phyloP scores from a whole-genome alignment of 2,329 filamentous ascomycete species.

The Neopestalotiopsis clavispora region DNA sequence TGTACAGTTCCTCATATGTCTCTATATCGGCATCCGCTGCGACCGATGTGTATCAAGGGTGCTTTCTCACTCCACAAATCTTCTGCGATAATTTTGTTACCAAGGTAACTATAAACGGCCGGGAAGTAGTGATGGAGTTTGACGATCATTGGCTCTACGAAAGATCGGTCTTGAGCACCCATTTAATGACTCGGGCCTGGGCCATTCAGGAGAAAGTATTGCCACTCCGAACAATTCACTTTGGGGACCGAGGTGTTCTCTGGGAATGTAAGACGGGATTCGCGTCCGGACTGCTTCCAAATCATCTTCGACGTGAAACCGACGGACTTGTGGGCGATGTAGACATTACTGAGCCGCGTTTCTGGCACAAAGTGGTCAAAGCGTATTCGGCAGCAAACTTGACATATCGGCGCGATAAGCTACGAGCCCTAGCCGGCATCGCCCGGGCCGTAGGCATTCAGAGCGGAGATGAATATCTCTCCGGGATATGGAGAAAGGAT shows the following conservation, averaged over 20 bases:
- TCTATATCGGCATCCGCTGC: not conserved
- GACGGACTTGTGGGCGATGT: too few species aligned
- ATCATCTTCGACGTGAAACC: not conserved
- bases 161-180: not conserved
- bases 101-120: not conserved
- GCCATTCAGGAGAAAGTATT: not conserved
- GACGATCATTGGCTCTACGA: not conserved
- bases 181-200: not conserved
- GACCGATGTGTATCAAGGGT: not conserved
- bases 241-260: not conserved
- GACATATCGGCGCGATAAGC: not conserved
- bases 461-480: not conserved
- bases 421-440: not conserved
- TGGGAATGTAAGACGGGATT: not conserved
- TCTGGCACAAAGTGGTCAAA: not conserved
- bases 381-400: not conserved
- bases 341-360: too few species aligned
- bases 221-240: not conserved
- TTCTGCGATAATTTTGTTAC: not conserved
- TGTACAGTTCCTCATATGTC: not conserved
- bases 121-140: not conserved
- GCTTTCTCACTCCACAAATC: not conserved
- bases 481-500: not conserved
- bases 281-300: not conserved
- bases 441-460: not conserved